Evolutionary conservation across 257 asterid genomes (phyloP), one percentile per base, ranked within the genome.

Genomic region (Capsicum baccatum): DNA sequence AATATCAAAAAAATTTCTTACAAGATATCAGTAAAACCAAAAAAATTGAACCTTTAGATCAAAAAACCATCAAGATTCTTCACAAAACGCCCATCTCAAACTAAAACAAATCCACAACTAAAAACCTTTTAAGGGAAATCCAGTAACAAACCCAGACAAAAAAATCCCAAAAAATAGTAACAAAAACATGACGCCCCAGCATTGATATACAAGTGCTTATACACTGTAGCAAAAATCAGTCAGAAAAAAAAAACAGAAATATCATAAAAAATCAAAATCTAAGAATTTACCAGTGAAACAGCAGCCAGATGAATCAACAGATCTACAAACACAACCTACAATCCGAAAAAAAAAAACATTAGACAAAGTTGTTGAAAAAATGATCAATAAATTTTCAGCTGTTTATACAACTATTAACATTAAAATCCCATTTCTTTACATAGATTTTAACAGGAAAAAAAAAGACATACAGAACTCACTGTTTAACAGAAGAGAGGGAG

Each of bases 261-360:
- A 12, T 19, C n/a, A 48, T 5, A 19, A 5, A 73, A 71, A 26
- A 71, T 71, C 79, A 71, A 71, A 62, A 86, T 66, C 83, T 7
- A 85, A 69, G 86, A 8, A 81, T 83, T 82, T 87, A 89, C 96
- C 93, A 83, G 90, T 88, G 84, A 87, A 85, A 87, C 86, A 19
- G 89, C 89, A 88, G 84, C 90, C 91, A 92, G 83, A 88, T 83
- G 55, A 82, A 88, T 87, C 87, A 59, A 80, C 86, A 87, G 97
- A 95, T 95, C 98, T 89, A 86, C 39, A 78, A 79, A 87, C 90
- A 86, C 88, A 83, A 92, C 93, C 98, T 93, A 90, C 83, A 88
- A 87, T 56, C 76, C 70, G 71, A n/a, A 50, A 48, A 1, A 11
- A n/a, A 70, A 3, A 85, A 86, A 21, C 83, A 80, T 87, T 68